Evolutionary conservation across 305 asterid genomes (phyloP).

Genomic region (Fraxinus paxiana): DNA sequence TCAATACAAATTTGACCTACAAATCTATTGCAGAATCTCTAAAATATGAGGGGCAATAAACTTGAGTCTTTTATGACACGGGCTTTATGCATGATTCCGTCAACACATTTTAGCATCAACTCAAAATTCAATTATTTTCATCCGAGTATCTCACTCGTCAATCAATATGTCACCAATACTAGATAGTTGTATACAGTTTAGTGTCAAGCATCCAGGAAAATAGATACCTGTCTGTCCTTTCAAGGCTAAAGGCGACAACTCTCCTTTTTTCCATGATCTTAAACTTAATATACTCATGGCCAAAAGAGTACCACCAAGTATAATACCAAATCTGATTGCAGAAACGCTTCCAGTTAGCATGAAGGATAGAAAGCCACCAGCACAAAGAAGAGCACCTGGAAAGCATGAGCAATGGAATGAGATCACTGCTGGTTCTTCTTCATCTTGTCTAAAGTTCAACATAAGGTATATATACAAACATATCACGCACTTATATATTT

Average conservation of each 20-base stretch:
- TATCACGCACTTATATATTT: background rate
- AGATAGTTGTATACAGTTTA: background rate
- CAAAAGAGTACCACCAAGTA: constrained; percentile 86
- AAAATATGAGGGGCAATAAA: background rate
- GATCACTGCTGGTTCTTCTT: constrained; percentile 16
- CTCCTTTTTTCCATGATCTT: constrained; percentile 76
- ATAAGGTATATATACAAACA: background rate
- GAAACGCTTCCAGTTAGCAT: constrained; percentile 82
- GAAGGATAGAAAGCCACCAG: constrained; percentile 74
- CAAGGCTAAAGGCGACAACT: constrained; percentile 53
- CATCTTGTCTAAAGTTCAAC: constrained; percentile 7
- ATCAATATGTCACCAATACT: background rate
- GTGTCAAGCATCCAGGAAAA: background rate
- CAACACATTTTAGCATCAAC: background rate
- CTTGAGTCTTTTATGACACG: background rate
- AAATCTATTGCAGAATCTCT: background rate
- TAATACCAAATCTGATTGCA: constrained; percentile 80
- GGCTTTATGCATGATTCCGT: background rate
- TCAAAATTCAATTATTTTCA: background rate
- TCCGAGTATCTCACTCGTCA: background rate
- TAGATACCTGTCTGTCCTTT: constrained; percentile 82
- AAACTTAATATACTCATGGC: constrained; percentile 81
- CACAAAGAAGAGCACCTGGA: constrained; percentile 71
- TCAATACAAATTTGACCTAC: background rate
- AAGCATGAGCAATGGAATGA: constrained; percentile 20